These are phyloP conservation scores for Penicillium sp. DNA, from an alignment of 2,329 filamentous ascomycete genomes.

Conservation along the genomic window DNA sequence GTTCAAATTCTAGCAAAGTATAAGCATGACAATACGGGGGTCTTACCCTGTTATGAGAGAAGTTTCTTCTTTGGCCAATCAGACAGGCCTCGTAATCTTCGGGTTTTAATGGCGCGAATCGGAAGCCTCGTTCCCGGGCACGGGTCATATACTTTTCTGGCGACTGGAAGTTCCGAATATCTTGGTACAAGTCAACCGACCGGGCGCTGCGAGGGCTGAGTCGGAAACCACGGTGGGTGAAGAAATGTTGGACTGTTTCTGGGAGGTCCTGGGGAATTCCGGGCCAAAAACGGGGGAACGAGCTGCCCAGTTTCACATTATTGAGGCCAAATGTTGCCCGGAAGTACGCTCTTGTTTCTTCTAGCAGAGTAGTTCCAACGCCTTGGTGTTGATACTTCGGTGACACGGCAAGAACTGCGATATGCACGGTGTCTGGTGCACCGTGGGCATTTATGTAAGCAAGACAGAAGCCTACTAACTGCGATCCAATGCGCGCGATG, in stretches of 20 bases:
- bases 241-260: constrained; percentile 38
- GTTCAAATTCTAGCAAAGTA: background rate
- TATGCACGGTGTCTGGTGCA: constrained; percentile 27
- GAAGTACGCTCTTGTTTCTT: constrained; percentile 29
- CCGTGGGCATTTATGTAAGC: constrained; percentile 30
- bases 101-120: constrained; percentile 36
- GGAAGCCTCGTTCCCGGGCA: constrained; percentile 36
- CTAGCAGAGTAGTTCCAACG: constrained; percentile 39
- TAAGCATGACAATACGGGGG: background rate
- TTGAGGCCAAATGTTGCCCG: constrained; percentile 24
- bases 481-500: constrained; percentile 28
- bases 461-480: constrained; percentile 40
- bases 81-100: constrained; percentile 42
- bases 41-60: constrained; percentile 37
- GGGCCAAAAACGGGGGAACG: constrained; percentile 49
- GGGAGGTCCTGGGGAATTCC: constrained; percentile 43
- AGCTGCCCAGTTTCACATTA: constrained; percentile 27
- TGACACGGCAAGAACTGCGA: constrained; percentile 41
- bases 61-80: constrained; percentile 40
- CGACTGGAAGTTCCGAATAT: constrained; percentile 37
- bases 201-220: constrained; percentile 24
- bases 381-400: constrained; percentile 37
- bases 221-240: constrained; percentile 43
- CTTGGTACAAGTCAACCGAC: constrained; percentile 42
- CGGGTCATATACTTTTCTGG: constrained; percentile 37